Percentiles rank a stretch among this genome's conserved stretches.
phyloP scores from a whole-genome alignment of 345 rosid genomes.

The Eucalyptus lansdowneana region DNA sequence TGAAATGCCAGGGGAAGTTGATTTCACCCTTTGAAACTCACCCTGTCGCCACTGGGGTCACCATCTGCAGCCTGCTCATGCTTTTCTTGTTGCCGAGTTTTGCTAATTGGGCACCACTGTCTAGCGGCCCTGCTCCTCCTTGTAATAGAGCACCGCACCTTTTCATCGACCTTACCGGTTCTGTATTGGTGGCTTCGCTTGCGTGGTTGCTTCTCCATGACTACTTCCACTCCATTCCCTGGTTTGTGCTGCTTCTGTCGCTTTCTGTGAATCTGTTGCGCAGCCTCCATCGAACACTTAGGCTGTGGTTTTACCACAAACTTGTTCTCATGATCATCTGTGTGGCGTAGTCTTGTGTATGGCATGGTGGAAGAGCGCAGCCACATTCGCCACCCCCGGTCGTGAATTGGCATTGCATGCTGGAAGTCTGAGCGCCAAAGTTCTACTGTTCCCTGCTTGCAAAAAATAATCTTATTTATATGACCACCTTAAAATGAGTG shows the following conservation, averaged over 20 bases:
- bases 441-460: background rate
- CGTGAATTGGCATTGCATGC: background rate
- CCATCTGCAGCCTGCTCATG: background rate
- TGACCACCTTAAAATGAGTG: background rate
- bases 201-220: background rate
- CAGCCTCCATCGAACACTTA: background rate
- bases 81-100: background rate
- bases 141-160: background rate
- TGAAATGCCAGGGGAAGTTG: too few species aligned
- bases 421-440: background rate
- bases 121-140: background rate
- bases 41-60: too few species aligned
- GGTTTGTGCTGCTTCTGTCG: background rate
- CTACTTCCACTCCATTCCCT: background rate
- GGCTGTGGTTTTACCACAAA: background rate
- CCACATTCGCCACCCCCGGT: background rate
- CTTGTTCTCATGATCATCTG: background rate
- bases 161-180: background rate
- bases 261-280: background rate
- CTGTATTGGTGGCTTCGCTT: background rate
- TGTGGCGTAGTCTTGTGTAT: background rate
- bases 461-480: background rate
- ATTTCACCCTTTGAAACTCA: too few species aligned
- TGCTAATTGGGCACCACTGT: background rate
- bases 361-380: background rate